Evolutionary conservation across 1,284 basidiomycete species (phyloP).

Genomic region (Trichosporon coremiiforme): DNA sequence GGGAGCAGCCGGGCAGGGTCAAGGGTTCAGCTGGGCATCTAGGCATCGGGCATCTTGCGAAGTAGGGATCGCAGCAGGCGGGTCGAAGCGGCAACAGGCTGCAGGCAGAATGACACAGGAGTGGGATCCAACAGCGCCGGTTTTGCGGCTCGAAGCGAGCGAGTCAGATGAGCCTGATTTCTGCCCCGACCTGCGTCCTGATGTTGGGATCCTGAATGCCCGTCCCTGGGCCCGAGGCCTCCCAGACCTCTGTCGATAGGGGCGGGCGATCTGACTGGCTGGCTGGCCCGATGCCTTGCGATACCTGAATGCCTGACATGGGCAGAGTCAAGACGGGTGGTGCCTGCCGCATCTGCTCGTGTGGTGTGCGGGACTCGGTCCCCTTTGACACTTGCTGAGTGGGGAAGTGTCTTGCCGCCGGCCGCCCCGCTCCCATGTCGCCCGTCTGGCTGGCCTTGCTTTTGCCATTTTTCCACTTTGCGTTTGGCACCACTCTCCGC

Average conservation of each 20-base stretch:
- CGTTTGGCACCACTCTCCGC: background rate
- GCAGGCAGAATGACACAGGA: background rate
- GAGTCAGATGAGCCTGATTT: constrained; percentile 3
- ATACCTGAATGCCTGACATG: background rate
- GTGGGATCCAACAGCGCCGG: background rate
- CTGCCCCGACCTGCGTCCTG: background rate
- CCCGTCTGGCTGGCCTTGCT: background rate
- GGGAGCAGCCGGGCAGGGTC: background rate
- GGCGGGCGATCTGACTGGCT: background rate
- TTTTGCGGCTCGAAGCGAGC: background rate
- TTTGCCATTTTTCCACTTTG: background rate
- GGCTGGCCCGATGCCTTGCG: background rate
- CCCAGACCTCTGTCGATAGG: constrained; percentile 8
- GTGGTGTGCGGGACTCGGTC: background rate
- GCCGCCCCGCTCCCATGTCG: background rate
- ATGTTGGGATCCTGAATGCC: background rate
- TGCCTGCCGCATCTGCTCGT: background rate
- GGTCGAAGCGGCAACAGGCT: background rate
- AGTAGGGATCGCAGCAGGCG: background rate
- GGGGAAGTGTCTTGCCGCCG: background rate
- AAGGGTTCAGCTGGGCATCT: background rate
- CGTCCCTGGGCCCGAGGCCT: background rate
- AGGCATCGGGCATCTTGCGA: too few relatives aligned
- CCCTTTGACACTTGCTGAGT: background rate
- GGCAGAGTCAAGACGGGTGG: background rate